Conservation (phyloP, 345 rosid genomes). For the Eucalyptus tenuipes region DNA sequence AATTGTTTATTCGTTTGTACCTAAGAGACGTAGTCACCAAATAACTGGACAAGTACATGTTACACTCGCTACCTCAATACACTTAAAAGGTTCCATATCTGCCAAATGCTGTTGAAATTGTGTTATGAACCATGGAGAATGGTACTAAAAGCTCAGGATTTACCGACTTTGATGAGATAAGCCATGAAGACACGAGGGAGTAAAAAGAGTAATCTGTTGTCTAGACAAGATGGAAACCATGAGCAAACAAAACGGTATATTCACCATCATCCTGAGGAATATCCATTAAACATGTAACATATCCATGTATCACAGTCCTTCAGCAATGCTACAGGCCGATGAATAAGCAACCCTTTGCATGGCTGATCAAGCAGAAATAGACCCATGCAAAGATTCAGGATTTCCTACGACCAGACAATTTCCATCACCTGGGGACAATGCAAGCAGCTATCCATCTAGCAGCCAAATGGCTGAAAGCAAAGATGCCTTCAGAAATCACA, state of each 20-base stretch:
- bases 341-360: neutral
- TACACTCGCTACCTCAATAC: neutral
- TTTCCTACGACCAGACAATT: neutral
- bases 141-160: neutral
- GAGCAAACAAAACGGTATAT: neutral
- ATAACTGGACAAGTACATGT: neutral
- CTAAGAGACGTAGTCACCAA: neutral
- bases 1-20: neutral
- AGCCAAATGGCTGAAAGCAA: neutral
- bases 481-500: neutral
- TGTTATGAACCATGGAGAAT: neutral
- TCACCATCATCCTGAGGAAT: neutral
- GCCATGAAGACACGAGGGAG: neutral
- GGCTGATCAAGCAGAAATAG: neutral
- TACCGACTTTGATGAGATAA: neutral
- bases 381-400: neutral
- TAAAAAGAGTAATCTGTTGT: neutral
- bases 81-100: neutral
- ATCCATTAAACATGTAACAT: neutral
- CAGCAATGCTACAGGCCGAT: neutral
- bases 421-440: neutral
- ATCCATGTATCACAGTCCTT: neutral
- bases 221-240: neutral
- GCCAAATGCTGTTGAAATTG: neutral
- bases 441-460: neutral